Conservation (phyloP, 257 asterid genomes). For the Fraxinus americana region DNA sequence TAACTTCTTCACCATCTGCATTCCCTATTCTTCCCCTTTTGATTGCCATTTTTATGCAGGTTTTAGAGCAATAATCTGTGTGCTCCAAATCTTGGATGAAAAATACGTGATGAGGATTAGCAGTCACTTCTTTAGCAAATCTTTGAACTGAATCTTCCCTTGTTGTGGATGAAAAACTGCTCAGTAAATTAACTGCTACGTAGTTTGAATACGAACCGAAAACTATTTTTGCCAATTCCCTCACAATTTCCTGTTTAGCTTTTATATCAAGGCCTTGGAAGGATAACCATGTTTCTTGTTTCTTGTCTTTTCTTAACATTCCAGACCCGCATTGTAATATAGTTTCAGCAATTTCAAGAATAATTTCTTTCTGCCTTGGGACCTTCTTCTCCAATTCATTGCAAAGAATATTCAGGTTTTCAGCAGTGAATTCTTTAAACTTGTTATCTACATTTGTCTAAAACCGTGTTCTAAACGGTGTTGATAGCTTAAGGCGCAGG, state of each 20-base stretch:
- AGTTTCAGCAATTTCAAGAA: constrained; percentile 58
- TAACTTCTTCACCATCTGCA: constrained; percentile 51
- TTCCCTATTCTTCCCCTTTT: constrained; percentile 51
- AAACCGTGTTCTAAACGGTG: too few species aligned
- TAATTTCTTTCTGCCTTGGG: constrained; percentile 58
- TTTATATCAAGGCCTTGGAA: constrained; percentile 59
- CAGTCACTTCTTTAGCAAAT: constrained; percentile 41
- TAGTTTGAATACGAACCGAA: constrained; percentile 66
- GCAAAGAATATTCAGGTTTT: constrained; percentile 57
- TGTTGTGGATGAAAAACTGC: constrained; percentile 41
- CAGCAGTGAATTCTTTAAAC: constrained; percentile 60
- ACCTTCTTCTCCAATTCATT: constrained; percentile 65
- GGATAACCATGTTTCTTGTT: constrained; percentile 76
- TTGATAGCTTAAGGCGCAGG: too few species aligned
- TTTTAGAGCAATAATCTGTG: constrained; percentile 44
- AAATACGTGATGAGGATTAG: constrained; percentile 68
- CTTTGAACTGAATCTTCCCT: constrained; percentile 37
- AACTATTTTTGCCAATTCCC: constrained; percentile 67
- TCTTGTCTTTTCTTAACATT: constrained; percentile 45
- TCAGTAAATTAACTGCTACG: constrained; percentile 35
- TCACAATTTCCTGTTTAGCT: constrained; percentile 60
- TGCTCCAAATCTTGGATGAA: constrained; percentile 61
- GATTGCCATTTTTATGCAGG: constrained; percentile 57
- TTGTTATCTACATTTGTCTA: too few species aligned
- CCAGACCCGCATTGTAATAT: constrained; percentile 77